Evolutionary conservation across 2,329 filamentous ascomycete genomes (phyloP).

Genomic region (Pyricularia grisea): DNA sequence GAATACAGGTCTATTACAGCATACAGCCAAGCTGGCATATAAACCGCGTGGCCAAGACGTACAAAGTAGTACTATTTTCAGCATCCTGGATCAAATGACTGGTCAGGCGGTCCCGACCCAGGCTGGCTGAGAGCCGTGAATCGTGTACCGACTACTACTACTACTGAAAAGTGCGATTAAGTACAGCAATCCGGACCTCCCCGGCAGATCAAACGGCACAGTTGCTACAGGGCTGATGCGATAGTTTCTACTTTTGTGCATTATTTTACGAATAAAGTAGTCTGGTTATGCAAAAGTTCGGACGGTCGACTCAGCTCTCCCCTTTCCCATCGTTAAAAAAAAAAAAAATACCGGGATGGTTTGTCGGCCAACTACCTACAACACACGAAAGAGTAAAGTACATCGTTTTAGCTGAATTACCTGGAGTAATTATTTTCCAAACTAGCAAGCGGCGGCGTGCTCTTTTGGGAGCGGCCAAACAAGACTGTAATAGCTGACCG

Average conservation of each 20-base stretch:
- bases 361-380: neutral
- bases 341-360: no score
- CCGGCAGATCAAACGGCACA: neutral
- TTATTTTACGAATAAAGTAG: neutral
- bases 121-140: neutral
- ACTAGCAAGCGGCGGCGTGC: neutral
- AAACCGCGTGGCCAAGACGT: neutral
- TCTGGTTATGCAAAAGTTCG: neutral
- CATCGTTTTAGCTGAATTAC: neutral
- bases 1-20: neutral
- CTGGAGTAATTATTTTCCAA: neutral
- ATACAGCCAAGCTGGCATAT: neutral
- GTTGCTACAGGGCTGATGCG: neutral
- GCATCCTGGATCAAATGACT: neutral
- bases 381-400: neutral
- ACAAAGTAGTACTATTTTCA: neutral
- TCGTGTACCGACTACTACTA: neutral
- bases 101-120: neutral
- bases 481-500: neutral
- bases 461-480: neutral
- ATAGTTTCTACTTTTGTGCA: neutral
- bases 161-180: neutral
- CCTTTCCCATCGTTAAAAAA: neutral
- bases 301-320: neutral
- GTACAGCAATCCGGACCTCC: neutral